These are phyloP conservation scores for Paecilomyces formosus DNA, from an alignment of 2,329 filamentous ascomycete species.

Conservation along the genomic window DNA sequence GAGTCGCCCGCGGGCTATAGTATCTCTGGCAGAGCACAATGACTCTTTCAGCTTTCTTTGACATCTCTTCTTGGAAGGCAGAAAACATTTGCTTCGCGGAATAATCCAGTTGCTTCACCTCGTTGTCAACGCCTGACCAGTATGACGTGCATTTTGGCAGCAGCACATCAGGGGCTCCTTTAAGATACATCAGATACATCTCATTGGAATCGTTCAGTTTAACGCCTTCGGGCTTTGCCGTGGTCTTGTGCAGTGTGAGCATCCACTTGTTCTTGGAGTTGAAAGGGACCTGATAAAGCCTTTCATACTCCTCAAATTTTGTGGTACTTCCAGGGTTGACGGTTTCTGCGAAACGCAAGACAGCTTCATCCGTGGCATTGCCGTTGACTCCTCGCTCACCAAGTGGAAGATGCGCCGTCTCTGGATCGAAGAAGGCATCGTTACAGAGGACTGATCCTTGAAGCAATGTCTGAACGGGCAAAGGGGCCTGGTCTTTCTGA, in stretches of 20 bases:
- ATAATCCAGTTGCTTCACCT: conserved; percentile 45
- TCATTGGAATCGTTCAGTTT: conserved; percentile 2
- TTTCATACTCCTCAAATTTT: conserved; percentile 55
- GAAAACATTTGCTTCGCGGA: conserved; percentile 45
- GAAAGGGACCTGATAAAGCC: conserved; percentile 64
- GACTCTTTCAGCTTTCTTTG: conserved; percentile 62
- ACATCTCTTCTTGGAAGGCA: conserved; percentile 59
- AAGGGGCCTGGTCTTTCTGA: conserved; percentile 16
- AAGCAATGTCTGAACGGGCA: conserved; percentile 52
- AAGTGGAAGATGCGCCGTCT: conserved; percentile 53
- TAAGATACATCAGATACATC: conserved; percentile 46
- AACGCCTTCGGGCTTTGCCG: conserved; percentile 17
- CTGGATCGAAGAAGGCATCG: conserved; percentile 64
- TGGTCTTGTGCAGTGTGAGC: conserved; percentile 48
- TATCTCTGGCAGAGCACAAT: conserved; percentile 60
- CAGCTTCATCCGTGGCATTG: conserved; percentile 69
- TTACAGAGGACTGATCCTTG: conserved; percentile 64
- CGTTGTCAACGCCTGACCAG: conserved; percentile 49
- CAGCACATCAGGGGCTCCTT: conserved; percentile 70
- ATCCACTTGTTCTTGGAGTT: conserved; percentile 84
- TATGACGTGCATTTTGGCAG: conserved; percentile 57
- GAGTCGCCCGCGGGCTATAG: conserved; percentile 36
- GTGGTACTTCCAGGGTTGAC: conserved; percentile 46
- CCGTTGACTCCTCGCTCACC: conserved; percentile 60
- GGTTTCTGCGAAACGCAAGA: conserved; percentile 63